phyloP scores from a whole-genome alignment of 164 flowering plant genomes.

The Santalum album region DNA sequence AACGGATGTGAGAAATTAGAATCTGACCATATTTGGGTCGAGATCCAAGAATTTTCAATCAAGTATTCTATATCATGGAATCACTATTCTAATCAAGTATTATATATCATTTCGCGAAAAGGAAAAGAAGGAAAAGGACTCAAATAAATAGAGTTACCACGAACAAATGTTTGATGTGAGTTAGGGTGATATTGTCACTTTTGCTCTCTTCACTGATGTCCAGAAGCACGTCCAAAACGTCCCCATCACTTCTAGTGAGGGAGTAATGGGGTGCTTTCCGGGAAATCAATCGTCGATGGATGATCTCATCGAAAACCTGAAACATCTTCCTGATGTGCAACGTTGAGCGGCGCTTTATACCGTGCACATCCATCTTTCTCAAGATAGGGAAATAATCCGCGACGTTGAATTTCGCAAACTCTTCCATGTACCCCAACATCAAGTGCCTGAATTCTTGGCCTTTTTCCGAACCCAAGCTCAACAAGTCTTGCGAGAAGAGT shows the following conservation, averaged over 20 bases:
- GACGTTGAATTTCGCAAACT: slow-evolving; percentile 15
- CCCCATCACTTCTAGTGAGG: neutral
- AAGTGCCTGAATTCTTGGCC: slow-evolving; percentile 16
- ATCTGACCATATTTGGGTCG: too few relatives aligned
- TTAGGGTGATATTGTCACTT: neutral
- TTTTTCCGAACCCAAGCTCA: slow-evolving; percentile 7
- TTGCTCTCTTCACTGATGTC: neutral
- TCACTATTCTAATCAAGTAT: too few relatives aligned
- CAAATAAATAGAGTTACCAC: too few relatives aligned
- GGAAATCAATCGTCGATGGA: neutral
- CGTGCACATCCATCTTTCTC: slow-evolving; percentile 9
- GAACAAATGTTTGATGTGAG: too few relatives aligned
- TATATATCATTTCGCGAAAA: too few relatives aligned
- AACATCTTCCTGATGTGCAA: neutral
- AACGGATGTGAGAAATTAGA: too few relatives aligned
- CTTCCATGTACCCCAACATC: slow-evolving; percentile 8
- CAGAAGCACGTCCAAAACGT: slow-evolving; percentile 6
- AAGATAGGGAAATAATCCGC: slow-evolving; percentile 13
- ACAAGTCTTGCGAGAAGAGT: slow-evolving; percentile 15
- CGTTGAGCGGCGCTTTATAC: slow-evolving; percentile 1
- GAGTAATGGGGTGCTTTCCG: neutral
- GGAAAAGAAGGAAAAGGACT: too few relatives aligned
- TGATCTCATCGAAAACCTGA: slow-evolving; percentile 13
- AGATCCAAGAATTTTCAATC: too few relatives aligned
- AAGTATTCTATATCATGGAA: too few relatives aligned